phyloP scores from a whole-genome alignment of 176 grass and related monocot species.

The Thinopyrum elongatum region DNA sequence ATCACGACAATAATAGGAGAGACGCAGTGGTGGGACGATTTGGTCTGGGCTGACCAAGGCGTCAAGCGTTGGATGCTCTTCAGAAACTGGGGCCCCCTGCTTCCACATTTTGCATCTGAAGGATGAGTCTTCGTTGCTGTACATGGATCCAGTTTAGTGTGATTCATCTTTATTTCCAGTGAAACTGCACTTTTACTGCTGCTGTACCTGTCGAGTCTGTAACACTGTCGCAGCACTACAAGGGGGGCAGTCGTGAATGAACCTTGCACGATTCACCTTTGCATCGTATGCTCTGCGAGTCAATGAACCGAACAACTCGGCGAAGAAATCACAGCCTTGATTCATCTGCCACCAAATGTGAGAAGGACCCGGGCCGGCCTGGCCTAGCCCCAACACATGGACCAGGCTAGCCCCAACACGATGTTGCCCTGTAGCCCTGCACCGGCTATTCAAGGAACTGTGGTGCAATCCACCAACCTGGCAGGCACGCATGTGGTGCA shows the following conservation, averaged over 20 bases:
- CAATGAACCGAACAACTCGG: neutral
- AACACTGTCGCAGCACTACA: neutral
- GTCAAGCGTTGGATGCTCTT: constrained; percentile 33
- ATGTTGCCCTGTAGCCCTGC: constrained; percentile 13
- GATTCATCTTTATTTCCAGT: neutral
- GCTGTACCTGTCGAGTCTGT: neutral
- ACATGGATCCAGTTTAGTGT: neutral
- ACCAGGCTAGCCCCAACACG: neutral
- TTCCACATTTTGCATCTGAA: constrained; percentile 40
- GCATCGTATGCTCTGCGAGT: neutral
- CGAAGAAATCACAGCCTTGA: neutral
- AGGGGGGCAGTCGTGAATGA: neutral
- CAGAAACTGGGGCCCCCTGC: constrained; percentile 24
- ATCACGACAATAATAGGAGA: neutral
- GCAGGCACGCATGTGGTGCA: neutral
- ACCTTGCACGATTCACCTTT: neutral
- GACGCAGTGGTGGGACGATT: constrained; percentile 24
- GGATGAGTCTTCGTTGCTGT: neutral
- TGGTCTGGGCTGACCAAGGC: constrained; percentile 29
- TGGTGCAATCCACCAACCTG: constrained; percentile 39
- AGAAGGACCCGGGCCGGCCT: neutral
- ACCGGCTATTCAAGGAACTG: constrained; percentile 15
- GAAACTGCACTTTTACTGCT: neutral
- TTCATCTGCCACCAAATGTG: neutral
- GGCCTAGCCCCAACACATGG: too few relatives aligned